Evolutionary conservation across 129 eudicot species (phyloP), one percentile per base, ranked within the genome.

Genomic region (Helianthus annuus): DNA sequence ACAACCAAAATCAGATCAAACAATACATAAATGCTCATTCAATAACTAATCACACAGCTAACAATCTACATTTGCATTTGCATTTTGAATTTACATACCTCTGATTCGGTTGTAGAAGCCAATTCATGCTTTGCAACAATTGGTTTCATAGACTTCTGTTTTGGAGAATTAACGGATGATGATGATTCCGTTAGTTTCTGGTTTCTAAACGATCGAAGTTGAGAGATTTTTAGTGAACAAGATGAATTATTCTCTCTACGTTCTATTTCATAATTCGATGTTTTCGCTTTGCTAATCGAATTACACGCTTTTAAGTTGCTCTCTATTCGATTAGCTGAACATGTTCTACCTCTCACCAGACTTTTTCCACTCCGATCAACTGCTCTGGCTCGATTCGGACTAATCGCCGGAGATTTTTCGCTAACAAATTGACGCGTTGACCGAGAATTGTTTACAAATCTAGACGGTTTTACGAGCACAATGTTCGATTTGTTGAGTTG

Each of bases 91-190:
- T 4, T 39, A 7, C 44, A 39, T 39, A 39, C 44, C 44, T 92
- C 90, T 32, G 85, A 73, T 52, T 86, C 91, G n/a, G n/a, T n/a
- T n/a, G n/a, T n/a, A n/a, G n/a, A n/a, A n/a, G n/a, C n/a, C 44
- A 88, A 85, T 76, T 89, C 95, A 22, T 92, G 88, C 72, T 83
- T 87, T 11, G 70, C 59, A 10, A 63, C 81, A 6, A 64, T 15
- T 32, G 52, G 51, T 40, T 80, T 74, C 2, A 59, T 62, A 62
- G 27, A 60, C 67, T 79, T 86, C 57, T 78, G 86, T 2, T 69
- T 81, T 34, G 96, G 98, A 0, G 95, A 83, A n/a, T 81, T 82
- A 39, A 56, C 76, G 0, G 88, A 88, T 14, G 88, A 85, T 32
- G 36, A 32, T 32, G 45, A 40, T 40, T 42, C 46, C 46, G 46